A percentile compares a stretch with the other conserved stretches of the same genome.
Evolutionary conservation across 208 protist genomes (phyloP).

Genomic region (Acanthamoeba rhysodes): DNA sequence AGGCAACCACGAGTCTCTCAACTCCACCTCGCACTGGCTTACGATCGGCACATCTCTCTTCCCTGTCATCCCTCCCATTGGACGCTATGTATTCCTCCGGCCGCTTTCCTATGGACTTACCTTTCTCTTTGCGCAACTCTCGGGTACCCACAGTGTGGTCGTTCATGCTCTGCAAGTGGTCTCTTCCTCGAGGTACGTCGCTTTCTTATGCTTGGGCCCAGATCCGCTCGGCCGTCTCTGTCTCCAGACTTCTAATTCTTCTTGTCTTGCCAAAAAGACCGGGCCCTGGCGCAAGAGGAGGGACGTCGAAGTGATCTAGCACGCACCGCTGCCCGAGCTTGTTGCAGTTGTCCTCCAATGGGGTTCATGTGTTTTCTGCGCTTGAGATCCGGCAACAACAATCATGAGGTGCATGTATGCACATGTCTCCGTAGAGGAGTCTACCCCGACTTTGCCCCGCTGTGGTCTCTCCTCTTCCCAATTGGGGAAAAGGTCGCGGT

Average conservation of each 20-base stretch:
- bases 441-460: no score
- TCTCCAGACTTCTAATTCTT: not conserved
- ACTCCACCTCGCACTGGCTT: constrained; percentile 21
- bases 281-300: not conserved
- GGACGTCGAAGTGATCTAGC: not conserved
- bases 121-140: no score
- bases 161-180: constrained; percentile 40
- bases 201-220: no score
- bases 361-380: no score
- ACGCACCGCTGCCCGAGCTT: not conserved
- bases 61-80: no score
- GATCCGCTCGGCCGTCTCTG: no score
- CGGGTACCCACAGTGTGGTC: constrained; percentile 32
- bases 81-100: not conserved
- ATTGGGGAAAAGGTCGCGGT: no score
- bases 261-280: not conserved
- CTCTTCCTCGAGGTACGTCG: not conserved
- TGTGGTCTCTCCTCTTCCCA: no score
- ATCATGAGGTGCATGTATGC: no score
- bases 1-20: not conserved
- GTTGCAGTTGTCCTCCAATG: no score
- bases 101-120: not conserved
- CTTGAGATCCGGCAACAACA: no score
- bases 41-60: not conserved
- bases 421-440: no score